phyloP scores from a whole-genome alignment of 139 green algal species.

The Coelastrella sp. region DNA sequence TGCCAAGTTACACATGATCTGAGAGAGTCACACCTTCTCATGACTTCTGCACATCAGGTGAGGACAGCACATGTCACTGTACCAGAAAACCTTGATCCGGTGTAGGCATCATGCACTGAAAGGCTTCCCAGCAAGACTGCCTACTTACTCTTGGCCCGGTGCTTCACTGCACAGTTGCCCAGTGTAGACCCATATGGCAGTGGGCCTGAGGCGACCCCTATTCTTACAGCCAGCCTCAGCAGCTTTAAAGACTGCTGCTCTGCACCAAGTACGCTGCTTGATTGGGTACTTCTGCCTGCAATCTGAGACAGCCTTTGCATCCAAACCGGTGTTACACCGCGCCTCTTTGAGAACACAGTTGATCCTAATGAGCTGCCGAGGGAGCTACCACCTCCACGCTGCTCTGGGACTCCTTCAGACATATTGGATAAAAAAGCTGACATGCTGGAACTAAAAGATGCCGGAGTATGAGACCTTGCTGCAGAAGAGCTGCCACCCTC shows the following conservation, averaged over 20 bases:
- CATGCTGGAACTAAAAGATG: background rate
- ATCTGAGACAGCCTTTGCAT: constrained; percentile 6
- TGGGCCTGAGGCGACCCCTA: constrained; percentile 36
- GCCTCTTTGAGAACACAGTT: background rate
- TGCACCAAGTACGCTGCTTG: background rate
- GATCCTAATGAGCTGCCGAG: background rate
- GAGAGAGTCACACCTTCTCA: too few relatives aligned
- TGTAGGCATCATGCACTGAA: too few relatives aligned
- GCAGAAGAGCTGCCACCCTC: background rate
- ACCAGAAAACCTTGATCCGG: too few relatives aligned
- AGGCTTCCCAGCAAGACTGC: too few relatives aligned
- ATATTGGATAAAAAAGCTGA: background rate
- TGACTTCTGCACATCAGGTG: too few relatives aligned
- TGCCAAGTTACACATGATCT: too few relatives aligned
- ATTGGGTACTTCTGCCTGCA: background rate
- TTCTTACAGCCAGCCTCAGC: constrained; percentile 34
- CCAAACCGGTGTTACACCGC: background rate
- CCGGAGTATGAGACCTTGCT: background rate
- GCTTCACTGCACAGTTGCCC: constrained; percentile 15
- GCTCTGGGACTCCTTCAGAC: background rate
- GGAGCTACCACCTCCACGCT: background rate
- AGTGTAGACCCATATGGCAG: constrained; percentile 23
- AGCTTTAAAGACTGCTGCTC: background rate
- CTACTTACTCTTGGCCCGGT: constrained; percentile 23
- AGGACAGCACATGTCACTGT: too few relatives aligned